These are phyloP conservation scores for Plasmopara muralis DNA, from an alignment of 352 stramenopile genomes.

Conservation along the genomic window DNA sequence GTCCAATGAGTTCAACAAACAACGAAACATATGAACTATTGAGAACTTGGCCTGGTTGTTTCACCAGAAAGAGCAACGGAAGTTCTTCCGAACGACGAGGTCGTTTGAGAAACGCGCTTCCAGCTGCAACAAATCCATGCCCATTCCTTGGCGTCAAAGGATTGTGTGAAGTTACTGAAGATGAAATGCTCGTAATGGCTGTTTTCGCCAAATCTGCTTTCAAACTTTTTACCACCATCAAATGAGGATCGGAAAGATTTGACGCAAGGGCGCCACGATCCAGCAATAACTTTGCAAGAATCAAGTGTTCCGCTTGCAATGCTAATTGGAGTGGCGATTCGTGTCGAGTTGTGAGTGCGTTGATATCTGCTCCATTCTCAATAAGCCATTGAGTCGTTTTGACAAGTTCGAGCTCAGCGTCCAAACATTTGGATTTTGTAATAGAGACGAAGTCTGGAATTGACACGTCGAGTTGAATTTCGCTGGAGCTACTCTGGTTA, in stretches of 20 bases:
- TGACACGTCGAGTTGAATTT: slow-evolving; percentile 16
- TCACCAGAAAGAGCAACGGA: slow-evolving; percentile 62
- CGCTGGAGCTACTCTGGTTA: slow-evolving; percentile 19
- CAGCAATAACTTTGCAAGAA: slow-evolving; percentile 47
- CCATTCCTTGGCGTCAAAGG: slow-evolving; percentile 3
- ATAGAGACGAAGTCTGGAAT: slow-evolving; percentile 7
- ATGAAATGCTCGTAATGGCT: slow-evolving; percentile 55
- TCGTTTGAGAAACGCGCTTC: slow-evolving; percentile 18
- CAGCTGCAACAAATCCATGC: slow-evolving; percentile 10
- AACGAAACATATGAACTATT: slow-evolving; percentile 80
- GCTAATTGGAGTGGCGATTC: slow-evolving; percentile 57
- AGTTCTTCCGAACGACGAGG: slow-evolving; percentile 23
- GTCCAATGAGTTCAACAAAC: slow-evolving; percentile 67
- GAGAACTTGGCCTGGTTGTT: slow-evolving; percentile 59
- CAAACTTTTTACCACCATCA: slow-evolving; percentile 42
- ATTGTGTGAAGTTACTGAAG: slow-evolving; percentile 10
- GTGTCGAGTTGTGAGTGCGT: slow-evolving; percentile 37
- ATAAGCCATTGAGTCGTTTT: slow-evolving; percentile 67
- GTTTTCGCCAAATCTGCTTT: slow-evolving; percentile 50
- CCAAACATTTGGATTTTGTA: slow-evolving; percentile 30
- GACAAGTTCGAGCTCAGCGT: slow-evolving; percentile 47
- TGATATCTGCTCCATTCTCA: slow-evolving; percentile 63
- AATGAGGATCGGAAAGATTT: slow-evolving; percentile 32
- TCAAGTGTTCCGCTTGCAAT: slow-evolving; percentile 38
- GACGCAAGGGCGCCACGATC: slow-evolving; percentile 44